Evolutionary conservation across 2,329 filamentous ascomycete genomes (phyloP).

Genomic region (Bertia moriformis): DNA sequence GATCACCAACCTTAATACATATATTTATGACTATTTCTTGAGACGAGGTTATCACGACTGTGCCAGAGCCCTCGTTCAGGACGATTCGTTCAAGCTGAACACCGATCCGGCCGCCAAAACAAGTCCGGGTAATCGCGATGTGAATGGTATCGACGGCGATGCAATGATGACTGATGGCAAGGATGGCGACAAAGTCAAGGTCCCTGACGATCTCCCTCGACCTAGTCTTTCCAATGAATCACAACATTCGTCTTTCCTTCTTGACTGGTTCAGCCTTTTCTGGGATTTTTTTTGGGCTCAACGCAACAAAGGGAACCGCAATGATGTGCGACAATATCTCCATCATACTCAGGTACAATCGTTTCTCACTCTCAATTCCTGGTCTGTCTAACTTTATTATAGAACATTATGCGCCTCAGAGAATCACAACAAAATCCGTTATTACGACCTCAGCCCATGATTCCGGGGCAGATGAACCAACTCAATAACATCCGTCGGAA

Average conservation of each 20-base stretch:
- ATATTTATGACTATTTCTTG: slow-evolving; percentile 85
- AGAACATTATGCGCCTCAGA: not conserved
- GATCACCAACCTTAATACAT: slow-evolving; percentile 56
- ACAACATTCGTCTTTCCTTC: slow-evolving; percentile 70
- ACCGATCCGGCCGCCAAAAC: slow-evolving; percentile 52
- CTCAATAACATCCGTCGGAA: not conserved
- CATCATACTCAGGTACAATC: slow-evolving; percentile 63
- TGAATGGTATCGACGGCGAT: slow-evolving; percentile 58
- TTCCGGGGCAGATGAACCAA: not conserved
- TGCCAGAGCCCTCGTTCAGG: slow-evolving; percentile 48
- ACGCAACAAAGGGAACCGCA: slow-evolving; percentile 38
- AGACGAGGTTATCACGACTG: slow-evolving; percentile 73
- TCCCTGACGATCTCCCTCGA: slow-evolving; percentile 66
- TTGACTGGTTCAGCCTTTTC: slow-evolving; percentile 94
- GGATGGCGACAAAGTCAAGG: slow-evolving; percentile 59
- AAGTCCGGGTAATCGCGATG: slow-evolving; percentile 31
- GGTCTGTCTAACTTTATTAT: not conserved
- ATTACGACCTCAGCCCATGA: not conserved
- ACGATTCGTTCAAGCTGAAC: slow-evolving; percentile 21
- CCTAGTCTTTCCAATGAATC: slow-evolving; percentile 52
- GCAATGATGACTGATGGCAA: slow-evolving; percentile 73
- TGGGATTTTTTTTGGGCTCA: slow-evolving; percentile 90
- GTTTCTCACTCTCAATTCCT: slow-evolving; percentile 3
- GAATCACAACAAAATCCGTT: not conserved
- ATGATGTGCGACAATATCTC: slow-evolving; percentile 61